Evolutionary conservation across 2,329 filamentous ascomycete genomes (phyloP), one percentile per base, ranked within the genome.

Genomic region (Alternaria conjuncta): DNA sequence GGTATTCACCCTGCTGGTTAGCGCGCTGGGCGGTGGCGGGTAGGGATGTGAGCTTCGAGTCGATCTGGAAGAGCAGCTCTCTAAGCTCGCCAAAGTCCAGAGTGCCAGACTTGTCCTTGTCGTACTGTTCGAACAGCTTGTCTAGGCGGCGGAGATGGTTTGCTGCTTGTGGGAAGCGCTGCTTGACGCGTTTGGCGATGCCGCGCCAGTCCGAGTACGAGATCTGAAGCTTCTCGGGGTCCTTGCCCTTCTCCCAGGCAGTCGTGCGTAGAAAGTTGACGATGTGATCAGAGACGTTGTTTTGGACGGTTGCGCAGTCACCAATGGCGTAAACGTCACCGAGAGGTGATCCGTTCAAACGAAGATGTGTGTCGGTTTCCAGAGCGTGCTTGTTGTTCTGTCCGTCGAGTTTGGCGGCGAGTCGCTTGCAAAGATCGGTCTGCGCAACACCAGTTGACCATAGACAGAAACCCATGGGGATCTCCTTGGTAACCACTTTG

Each of bases 361-460:
- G 93, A 9, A 98, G 89, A 77, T 99, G 95, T 1, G 93, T 90
- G 78, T 99, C 96, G 0, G 96, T 99, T 79, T 98, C 96, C 9
- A 99, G 86, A 3, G 96, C 96, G 77, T 96, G 94, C 43, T 87
- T 88, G 82, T 99, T 99, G 67, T 89, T 94, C 79, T 99, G 96
- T 13, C 83, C 82, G 5, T 90, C 85, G 3, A 99, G 88, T 72
- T 93, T 92, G n/a, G 87, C 83, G 3, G 94, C 90, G 26, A 99
- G 83, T 18, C 84, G 90, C 80, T 93, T 88, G 77, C 89, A 92
- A 69, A 99, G 89, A 25, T 92, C 87, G 5, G 93, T 92, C 77
- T 97, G 96, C 0, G 94, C 81, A 32, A 99, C 95, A 65, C 96
- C 96, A 0, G 96, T 99, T 0, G 96, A 98, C 96, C 96, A 99